Percentiles rank a stretch among this genome's conserved stretches.
Evolutionary conservation across 768 basidiomycete genomes (phyloP).

Genomic region (Boletus tomentosulus): DNA sequence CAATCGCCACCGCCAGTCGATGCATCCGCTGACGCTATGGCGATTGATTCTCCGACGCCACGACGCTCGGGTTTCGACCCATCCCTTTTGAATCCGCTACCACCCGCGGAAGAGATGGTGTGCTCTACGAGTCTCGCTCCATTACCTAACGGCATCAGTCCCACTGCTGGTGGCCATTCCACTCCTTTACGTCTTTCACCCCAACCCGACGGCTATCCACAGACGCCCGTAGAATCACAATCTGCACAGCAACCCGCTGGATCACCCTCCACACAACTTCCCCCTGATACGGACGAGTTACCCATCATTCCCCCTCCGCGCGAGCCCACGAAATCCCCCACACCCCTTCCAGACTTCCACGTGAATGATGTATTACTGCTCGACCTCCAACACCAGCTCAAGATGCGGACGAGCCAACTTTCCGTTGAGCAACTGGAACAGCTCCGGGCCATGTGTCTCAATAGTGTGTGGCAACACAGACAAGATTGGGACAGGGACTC

Average conservation of each 20-base stretch:
- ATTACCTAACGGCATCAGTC: conserved; percentile 20
- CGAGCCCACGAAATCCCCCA: conserved; percentile 56
- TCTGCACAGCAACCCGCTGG: neutral
- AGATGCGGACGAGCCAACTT: conserved; percentile 51
- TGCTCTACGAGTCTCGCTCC: conserved; percentile 20
- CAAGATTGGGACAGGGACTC: conserved; percentile 77
- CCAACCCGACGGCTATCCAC: conserved; percentile 9
- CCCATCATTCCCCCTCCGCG: conserved; percentile 21
- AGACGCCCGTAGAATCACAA: conserved; percentile 7
- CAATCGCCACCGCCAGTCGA: neutral
- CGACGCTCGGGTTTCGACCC: conserved; percentile 46
- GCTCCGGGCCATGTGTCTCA: conserved; percentile 78
- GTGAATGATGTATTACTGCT: conserved; percentile 49
- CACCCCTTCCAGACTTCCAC: conserved; percentile 75
- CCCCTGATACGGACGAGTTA: conserved; percentile 15
- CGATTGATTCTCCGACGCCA: conserved; percentile 34
- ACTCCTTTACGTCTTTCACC: conserved; percentile 2
- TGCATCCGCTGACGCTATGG: conserved; percentile 28
- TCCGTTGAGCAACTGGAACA: conserved; percentile 92
- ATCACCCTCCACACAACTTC: conserved; percentile 6
- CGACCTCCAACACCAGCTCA: conserved; percentile 47
- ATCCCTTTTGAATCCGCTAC: conserved; percentile 50
- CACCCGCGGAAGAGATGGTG: conserved; percentile 29
- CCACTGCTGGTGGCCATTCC: conserved; percentile 1
- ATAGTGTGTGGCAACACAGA: conserved; percentile 77